Evolutionary conservation across 2,329 filamentous ascomycete species (phyloP), one percentile per base, ranked within the genome.

Genomic region (Diaporthe caulivora): DNA sequence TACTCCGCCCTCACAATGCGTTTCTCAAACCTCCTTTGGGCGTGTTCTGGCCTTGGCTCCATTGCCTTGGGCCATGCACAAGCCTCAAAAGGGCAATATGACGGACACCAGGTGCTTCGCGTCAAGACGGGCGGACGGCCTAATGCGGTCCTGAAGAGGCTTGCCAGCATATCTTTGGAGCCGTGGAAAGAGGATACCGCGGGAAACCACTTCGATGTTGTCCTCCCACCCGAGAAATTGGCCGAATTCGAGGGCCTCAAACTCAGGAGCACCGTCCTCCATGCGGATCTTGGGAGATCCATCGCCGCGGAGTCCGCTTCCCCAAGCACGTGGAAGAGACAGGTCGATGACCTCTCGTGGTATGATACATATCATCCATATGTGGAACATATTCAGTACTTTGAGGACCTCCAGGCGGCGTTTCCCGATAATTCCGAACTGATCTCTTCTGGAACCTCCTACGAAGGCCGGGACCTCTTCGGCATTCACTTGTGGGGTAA

Each of bases 381-480:
- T 34, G 44, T 51, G 7, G 62, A 65, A 1, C 62, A 65, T 5
- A 34, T 65, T 18, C 62, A 51, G n/a, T 65, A 65, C 11, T 65
- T 65, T 18, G 62, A 65, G 4, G 62, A 65, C 44, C 62, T 65
- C 8, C 62, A 40, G 42, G 13, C 44, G 7, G 3, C 51, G 4
- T 65, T 65, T 15, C 62, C 62, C 2, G 24, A 65, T 13, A 65
- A 65, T 8, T 65, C 62, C 26, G 62, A 65, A 9, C 13, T 65
- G 62, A 40, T 65, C 3, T 65, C 62, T 10, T 65, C 44, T 13
- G 62, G 62, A 1, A 65, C 62, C 7, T 65, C 62, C 1, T 65
- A 65, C 11, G 62, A 65, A 47, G 62, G 62, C 47, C 62, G 62
- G 7, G 62, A 51, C 26, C 62, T 65, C 18, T 65, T 51, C 4